Base-by-base conservation (phyloP, 176 grass and related monocot genomes). In the Panicum miliaceum region DNA sequence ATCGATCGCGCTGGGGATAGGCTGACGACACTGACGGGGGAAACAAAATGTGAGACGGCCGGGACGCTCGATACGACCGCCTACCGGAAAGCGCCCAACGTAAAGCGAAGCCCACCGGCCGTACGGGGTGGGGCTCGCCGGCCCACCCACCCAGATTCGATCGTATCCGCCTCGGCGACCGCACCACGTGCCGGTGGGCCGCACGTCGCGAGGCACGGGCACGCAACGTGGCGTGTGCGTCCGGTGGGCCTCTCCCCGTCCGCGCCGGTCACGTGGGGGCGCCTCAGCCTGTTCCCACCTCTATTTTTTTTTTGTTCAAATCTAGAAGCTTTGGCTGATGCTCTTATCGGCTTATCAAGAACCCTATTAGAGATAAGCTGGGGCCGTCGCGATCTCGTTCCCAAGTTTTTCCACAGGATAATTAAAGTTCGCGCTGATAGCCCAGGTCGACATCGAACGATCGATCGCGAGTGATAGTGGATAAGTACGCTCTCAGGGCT, bases 81-180 rank as follows among this genome's bases (percentile, higher is more conserved):
- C 41, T 48, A 46, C 77, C 61, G 5, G 18, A 80, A 52, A 66
- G 29, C 14, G 18, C 47, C 48, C 7, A 53, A 3, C 29, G 29
- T 42, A 72, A 29, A 72, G 69, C 69, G 69, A 72, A 2, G 4
- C 65, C 18, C 36, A n/a, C 63, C 6, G 14, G 1, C 73, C 51
- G 73, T 76, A 76, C 73, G 57, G 32, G 51, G 46, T 23, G 2
- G 27, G 2, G 27, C 62, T 38, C 63, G 32, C 78, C 68, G 68
- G 43, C 45, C 16, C 20, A 8, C 25, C 6, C 8, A 8, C 6
- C 7, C n/a, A 14, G 20, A 77, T 60, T 77, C 54, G 53, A 41
- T 15, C 36, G 6, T 12, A 69, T 71, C 51, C 79, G 11, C 34
- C 36, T 57, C 22, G 48, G 47, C 81, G 81, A 84, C 81, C 74